Evolutionary conservation across 495 filamentous ascomycete genomes (phyloP).

Genomic region (Pseudomonodictys pantanalensis): DNA sequence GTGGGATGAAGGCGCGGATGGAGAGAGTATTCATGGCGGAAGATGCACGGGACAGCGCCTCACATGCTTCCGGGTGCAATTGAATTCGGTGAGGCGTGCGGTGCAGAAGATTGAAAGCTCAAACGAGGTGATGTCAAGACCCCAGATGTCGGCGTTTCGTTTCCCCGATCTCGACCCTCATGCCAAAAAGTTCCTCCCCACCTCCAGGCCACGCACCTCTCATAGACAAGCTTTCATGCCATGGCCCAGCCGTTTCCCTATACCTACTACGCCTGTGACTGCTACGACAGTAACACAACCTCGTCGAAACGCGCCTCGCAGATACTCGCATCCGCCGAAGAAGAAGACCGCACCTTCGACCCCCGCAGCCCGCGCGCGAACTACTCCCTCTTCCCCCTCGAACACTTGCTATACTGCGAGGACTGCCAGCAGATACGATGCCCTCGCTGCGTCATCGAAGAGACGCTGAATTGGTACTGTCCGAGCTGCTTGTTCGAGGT

Average conservation of each 20-base stretch:
- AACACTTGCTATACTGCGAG: constrained; percentile 91
- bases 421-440: constrained; percentile 96
- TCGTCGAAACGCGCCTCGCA: constrained; percentile 37
- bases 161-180: constrained; percentile 9
- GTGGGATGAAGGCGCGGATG: constrained; percentile 28
- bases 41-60: too few species aligned
- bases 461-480: constrained; percentile 91
- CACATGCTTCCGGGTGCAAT: not conserved
- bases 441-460: constrained; percentile 84
- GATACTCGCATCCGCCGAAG: constrained; percentile 50
- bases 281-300: constrained; percentile 59
- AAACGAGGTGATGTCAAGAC: constrained; percentile 16
- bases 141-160: constrained; percentile 8
- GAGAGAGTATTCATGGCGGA: constrained; percentile 21
- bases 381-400: constrained; percentile 88
- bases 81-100: not conserved
- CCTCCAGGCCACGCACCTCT: too few species aligned
- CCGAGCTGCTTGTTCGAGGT: constrained; percentile 96
- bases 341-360: constrained; percentile 80
- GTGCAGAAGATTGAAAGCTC: not conserved
- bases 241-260: constrained; percentile 84
- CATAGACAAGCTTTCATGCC: too few species aligned
- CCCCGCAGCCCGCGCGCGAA: constrained; percentile 78
- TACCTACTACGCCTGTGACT: constrained; percentile 89
- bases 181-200: not conserved